phyloP scores from a whole-genome alignment of 2,329 filamentous ascomycete species.

The Akanthomyces uredinophilus region DNA sequence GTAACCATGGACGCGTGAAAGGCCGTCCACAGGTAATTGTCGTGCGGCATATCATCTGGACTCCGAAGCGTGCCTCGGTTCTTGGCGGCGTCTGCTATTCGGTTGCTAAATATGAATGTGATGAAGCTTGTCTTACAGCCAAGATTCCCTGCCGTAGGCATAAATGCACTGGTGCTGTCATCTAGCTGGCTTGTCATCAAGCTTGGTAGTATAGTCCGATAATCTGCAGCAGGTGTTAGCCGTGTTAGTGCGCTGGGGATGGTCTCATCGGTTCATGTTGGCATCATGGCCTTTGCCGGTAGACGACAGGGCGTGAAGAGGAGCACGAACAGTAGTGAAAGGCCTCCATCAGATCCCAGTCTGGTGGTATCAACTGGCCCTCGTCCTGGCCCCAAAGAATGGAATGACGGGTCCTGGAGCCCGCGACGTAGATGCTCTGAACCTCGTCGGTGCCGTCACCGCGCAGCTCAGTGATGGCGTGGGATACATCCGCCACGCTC shows the following conservation, averaged over 20 bases:
- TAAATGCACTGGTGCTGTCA: background rate
- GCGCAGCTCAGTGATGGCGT: background rate
- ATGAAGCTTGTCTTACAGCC: slow-evolving; percentile 11
- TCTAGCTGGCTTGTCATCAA: background rate
- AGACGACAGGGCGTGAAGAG: background rate
- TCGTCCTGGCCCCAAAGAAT: background rate
- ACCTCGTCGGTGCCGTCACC: background rate
- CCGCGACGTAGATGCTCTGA: background rate
- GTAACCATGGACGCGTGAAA: slow-evolving; percentile 4
- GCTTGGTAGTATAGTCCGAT: slow-evolving; percentile 7
- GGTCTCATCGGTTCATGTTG: background rate
- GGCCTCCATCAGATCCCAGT: slow-evolving; percentile 9
- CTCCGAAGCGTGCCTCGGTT: slow-evolving; percentile 2
- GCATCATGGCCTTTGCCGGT: background rate
- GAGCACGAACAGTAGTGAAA: slow-evolving; percentile 1
- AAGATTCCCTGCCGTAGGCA: slow-evolving; percentile 4
- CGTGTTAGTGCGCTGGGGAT: background rate
- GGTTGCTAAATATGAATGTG: slow-evolving; percentile 10
- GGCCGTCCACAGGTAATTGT: slow-evolving; percentile 4
- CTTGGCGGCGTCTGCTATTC: slow-evolving; percentile 10
- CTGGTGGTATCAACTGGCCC: background rate
- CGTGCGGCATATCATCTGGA: background rate
- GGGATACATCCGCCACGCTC: background rate
- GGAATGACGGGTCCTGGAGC: background rate
- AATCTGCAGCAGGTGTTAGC: background rate